A percentile compares a stretch with the other conserved stretches of the same genome.
phyloP scores from a whole-genome alignment of 208 protist genomes.

The Trypanosoma lewisi region DNA sequence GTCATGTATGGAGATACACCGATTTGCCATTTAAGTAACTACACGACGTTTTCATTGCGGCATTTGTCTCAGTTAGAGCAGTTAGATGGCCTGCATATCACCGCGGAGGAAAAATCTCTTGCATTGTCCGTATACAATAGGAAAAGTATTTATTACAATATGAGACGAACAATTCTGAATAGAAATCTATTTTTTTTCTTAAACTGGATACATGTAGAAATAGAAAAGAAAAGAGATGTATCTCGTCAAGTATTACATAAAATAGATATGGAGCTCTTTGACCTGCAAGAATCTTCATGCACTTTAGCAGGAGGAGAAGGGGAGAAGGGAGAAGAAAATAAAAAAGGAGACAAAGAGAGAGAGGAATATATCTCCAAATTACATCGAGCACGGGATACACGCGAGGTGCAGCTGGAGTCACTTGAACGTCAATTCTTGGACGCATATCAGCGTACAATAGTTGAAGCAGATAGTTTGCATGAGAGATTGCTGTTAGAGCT shows the following conservation, averaged over 20 bases:
- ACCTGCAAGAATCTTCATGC: conserved; percentile 1
- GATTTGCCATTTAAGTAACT: conserved; percentile 92
- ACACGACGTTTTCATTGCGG: conserved; percentile 89
- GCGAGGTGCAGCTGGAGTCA: conserved; percentile 56
- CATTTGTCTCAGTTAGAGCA: conserved; percentile 57
- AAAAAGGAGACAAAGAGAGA: not conserved
- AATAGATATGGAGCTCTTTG: conserved; percentile 29
- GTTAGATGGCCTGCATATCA: conserved; percentile 81
- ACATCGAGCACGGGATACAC: conserved; percentile 55
- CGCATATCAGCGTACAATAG: conserved; percentile 32
- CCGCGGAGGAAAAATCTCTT: conserved; percentile 69
- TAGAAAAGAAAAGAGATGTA: conserved; percentile 17
- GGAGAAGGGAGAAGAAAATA: conserved; percentile 8
- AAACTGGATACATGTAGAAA: conserved; percentile 26
- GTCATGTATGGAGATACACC: conserved; percentile 92
- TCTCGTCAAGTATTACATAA: conserved; percentile 25
- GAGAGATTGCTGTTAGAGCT: conserved; percentile 81
- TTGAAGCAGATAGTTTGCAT: conserved; percentile 36
- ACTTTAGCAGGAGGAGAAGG: not conserved
- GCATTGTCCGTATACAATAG: conserved; percentile 89
- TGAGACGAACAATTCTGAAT: conserved; percentile 89
- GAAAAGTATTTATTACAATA: conserved; percentile 95
- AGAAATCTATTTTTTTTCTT: conserved; percentile 72
- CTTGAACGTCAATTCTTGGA: conserved; percentile 37
- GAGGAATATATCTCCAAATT: conserved; percentile 23